A percentile compares a stretch with the other conserved stretches of the same genome.
Evolutionary conservation across 768 basidiomycete genomes (phyloP).

Genomic region (Sistotremastrum niveocremeum): DNA sequence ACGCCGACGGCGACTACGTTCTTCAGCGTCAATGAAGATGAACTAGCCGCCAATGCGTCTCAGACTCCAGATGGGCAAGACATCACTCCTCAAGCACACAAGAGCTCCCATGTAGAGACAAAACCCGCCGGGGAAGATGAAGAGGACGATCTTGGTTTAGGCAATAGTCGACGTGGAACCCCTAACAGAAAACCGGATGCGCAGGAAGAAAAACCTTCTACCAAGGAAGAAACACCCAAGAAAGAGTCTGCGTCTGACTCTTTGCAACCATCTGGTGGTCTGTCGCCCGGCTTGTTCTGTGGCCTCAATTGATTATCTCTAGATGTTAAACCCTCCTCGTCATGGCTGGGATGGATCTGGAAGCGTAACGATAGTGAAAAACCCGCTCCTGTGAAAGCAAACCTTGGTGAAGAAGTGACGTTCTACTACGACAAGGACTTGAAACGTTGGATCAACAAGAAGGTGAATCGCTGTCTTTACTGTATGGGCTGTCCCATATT

Average conservation of each 20-base stretch:
- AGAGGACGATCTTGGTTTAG: slow-evolving; percentile 80
- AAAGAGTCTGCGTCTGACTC: slow-evolving; percentile 5
- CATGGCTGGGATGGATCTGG: slow-evolving; percentile 81
- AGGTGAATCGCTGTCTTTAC: slow-evolving; percentile 31
- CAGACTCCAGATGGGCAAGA: no score
- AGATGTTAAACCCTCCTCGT: slow-evolving; percentile 21
- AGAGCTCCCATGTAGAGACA: slow-evolving; percentile 4
- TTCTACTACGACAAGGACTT: slow-evolving; percentile 94
- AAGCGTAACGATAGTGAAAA: slow-evolving; percentile 40
- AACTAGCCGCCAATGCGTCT: slow-evolving; percentile 22
- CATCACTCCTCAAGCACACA: slow-evolving; percentile 3
- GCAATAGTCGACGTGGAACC: slow-evolving; percentile 44
- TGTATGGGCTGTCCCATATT: background rate
- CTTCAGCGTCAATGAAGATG: slow-evolving; percentile 30
- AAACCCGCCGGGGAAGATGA: slow-evolving; percentile 30
- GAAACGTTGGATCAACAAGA: slow-evolving; percentile 94
- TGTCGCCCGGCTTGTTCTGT: no score
- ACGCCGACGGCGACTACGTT: slow-evolving; percentile 68
- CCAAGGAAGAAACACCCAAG: slow-evolving; percentile 7
- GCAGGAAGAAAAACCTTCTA: slow-evolving; percentile 13
- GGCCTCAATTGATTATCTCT: background rate
- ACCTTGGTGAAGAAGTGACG: slow-evolving; percentile 77
- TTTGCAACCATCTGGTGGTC: no score
- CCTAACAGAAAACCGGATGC: slow-evolving; percentile 18
- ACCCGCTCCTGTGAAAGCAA: slow-evolving; percentile 75